Percentiles rank a stretch among this genome's conserved stretches.
phyloP scores from a whole-genome alignment of 345 rosid species.

The Salix purpurea region DNA sequence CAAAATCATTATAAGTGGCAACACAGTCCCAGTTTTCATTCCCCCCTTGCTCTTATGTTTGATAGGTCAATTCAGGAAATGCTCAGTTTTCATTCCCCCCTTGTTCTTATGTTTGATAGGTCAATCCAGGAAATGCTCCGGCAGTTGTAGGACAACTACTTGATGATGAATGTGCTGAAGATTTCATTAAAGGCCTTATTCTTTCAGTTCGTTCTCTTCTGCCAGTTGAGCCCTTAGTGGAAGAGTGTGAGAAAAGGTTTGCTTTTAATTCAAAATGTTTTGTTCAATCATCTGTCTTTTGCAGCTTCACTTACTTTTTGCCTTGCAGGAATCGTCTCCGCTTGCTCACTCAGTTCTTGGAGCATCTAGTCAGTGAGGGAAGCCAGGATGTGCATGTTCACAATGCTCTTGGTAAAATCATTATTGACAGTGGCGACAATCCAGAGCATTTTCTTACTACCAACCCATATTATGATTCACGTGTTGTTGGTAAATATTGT shows the following conservation, averaged over 20 bases:
- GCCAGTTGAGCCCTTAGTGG: constrained; percentile 72
- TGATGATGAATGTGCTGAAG: constrained; percentile 96
- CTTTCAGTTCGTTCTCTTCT: constrained; percentile 75
- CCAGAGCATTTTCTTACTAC: constrained; percentile 97
- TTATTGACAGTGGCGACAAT: constrained; percentile 91
- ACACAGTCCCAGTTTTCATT: too few species aligned
- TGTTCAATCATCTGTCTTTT: background rate
- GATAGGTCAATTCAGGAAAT: constrained; percentile 90
- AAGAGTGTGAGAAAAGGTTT: constrained; percentile 79
- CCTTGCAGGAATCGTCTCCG: constrained; percentile 85
- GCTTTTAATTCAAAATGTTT: background rate
- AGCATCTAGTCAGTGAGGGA: constrained; percentile 97
- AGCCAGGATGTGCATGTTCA: constrained; percentile 97
- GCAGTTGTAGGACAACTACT: constrained; percentile 78
- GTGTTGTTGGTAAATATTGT: constrained; percentile 93
- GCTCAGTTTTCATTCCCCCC: constrained; percentile 32
- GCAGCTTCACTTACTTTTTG: constrained; percentile 16
- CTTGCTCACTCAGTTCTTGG: constrained; percentile 93
- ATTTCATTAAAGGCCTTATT: constrained; percentile 93
- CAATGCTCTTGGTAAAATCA: constrained; percentile 97
- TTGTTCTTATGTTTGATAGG: constrained; percentile 38
- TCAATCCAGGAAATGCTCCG: constrained; percentile 95
- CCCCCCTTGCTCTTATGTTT: background rate
- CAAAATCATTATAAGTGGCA: background rate
- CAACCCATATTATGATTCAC: constrained; percentile 86